phyloP scores from a whole-genome alignment of 305 asterid genomes.

The Ruellia speciosa region DNA sequence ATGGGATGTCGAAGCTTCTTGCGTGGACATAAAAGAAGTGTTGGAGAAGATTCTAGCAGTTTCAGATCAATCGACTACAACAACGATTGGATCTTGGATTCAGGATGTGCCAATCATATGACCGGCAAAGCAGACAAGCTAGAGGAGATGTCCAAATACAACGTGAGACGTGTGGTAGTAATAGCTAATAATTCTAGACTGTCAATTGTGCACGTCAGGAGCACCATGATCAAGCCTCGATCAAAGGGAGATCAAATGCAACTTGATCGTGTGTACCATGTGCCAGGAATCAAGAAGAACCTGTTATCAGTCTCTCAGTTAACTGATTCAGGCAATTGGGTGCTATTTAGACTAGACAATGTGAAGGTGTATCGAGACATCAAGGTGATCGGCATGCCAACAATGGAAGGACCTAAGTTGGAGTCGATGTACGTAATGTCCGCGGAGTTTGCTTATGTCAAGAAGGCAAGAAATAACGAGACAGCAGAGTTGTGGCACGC shows the following conservation, averaged over 20 bases:
- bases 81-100: background rate
- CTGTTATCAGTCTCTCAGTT: background rate
- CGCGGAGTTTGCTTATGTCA: background rate
- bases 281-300: background rate
- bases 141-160: background rate
- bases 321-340: background rate
- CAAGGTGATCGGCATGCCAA: background rate
- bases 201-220: background rate
- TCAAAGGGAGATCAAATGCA: too few relatives aligned
- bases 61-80: background rate
- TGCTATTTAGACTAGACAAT: background rate
- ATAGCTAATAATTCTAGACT: background rate
- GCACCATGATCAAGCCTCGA: background rate
- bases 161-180: background rate
- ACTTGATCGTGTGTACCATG: conserved; percentile 2
- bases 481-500: background rate
- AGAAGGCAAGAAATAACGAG: background rate
- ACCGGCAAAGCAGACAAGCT: background rate
- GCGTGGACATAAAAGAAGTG: too few relatives aligned
- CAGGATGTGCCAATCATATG: background rate
- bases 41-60: too few relatives aligned
- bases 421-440: background rate
- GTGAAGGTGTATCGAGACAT: background rate
- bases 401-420: background rate
- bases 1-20: conserved; percentile 3